A percentile compares a stretch with the other conserved stretches of the same genome.
Evolutionary conservation across 106 monocot genomes (phyloP).

Genomic region (Dactylorhiza incarnata): DNA sequence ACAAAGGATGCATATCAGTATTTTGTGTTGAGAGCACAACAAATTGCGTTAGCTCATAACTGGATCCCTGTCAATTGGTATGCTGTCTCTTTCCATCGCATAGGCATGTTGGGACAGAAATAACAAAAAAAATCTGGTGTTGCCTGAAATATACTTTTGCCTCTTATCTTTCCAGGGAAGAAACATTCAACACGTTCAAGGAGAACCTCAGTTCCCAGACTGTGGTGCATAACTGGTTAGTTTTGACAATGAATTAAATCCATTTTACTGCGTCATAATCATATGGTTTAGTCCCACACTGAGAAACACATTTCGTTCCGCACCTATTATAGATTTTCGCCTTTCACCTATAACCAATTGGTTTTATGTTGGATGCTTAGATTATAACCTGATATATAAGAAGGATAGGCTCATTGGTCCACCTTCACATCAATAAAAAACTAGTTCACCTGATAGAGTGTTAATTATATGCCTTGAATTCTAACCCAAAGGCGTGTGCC

Average conservation of each 20-base stretch:
- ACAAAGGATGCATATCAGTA: constrained; percentile 82
- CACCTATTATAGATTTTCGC: too few species aligned
- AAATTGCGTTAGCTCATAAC: constrained; percentile 64
- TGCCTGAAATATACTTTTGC: neutral
- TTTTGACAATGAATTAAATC: neutral
- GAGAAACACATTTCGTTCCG: neutral
- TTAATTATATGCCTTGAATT: too few species aligned
- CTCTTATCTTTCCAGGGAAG: constrained; percentile 59
- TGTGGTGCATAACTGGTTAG: constrained; percentile 90
- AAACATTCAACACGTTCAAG: constrained; percentile 81
- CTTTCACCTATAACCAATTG: too few species aligned
- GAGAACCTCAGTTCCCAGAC: constrained; percentile 79
- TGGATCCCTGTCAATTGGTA: constrained; percentile 97
- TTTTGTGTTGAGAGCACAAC: constrained; percentile 93
- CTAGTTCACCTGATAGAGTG: too few species aligned
- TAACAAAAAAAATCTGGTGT: neutral
- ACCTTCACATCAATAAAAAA: too few species aligned
- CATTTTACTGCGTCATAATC: neutral
- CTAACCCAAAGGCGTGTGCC: too few species aligned
- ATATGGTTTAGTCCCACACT: neutral
- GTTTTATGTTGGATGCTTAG: too few species aligned
- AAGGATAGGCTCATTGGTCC: too few species aligned
- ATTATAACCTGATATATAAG: too few species aligned
- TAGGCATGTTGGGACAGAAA: neutral
- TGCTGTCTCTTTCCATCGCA: neutral